Conservation (phyloP, 805 yeast genomes). For the Spathaspora girioi region DNA sequence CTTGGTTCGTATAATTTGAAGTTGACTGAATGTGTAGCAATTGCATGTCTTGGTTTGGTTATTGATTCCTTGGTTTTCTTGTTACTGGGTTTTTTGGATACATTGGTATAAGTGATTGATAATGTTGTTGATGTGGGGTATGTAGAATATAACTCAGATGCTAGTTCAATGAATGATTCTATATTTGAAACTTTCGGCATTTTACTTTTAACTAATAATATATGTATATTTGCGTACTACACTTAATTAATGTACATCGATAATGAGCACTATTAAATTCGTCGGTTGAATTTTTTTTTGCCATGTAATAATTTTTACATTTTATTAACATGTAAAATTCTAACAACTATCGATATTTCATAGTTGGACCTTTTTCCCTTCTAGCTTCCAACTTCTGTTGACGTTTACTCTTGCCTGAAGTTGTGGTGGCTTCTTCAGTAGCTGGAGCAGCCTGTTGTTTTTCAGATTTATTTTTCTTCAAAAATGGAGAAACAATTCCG, state of each 20-base stretch:
- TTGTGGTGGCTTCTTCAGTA: conserved; percentile 1
- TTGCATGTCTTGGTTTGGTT: conserved; percentile 6
- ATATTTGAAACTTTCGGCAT: conserved; percentile 10
- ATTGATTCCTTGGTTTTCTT: conserved; percentile 4
- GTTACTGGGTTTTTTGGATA: conserved; percentile 18
- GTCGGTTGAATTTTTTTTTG: neutral
- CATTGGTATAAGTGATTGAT: conserved; percentile 35
- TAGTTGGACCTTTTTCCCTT: conserved; percentile 21
- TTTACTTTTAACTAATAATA: neutral
- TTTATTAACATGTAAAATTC: neutral
- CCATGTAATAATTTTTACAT: neutral
- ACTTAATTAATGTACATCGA: neutral
- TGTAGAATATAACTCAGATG: conserved; percentile 31
- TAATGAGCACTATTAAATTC: neutral
- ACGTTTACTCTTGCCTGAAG: conserved; percentile 21
- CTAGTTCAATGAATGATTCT: conserved; percentile 27
- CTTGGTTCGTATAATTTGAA: conserved; percentile 66
- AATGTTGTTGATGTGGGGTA: conserved; percentile 32
- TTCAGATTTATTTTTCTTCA: conserved; percentile 7
- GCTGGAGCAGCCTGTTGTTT: conserved; percentile 1
- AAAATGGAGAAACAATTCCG: conserved; percentile 28
- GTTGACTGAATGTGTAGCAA: conserved; percentile 32
- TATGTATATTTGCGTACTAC: neutral
- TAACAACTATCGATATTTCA: conserved; percentile 15
- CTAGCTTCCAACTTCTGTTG: conserved; percentile 24